Conservation (phyloP, 208 protist genomes). For the Leishmania martiniquensis region DNA sequence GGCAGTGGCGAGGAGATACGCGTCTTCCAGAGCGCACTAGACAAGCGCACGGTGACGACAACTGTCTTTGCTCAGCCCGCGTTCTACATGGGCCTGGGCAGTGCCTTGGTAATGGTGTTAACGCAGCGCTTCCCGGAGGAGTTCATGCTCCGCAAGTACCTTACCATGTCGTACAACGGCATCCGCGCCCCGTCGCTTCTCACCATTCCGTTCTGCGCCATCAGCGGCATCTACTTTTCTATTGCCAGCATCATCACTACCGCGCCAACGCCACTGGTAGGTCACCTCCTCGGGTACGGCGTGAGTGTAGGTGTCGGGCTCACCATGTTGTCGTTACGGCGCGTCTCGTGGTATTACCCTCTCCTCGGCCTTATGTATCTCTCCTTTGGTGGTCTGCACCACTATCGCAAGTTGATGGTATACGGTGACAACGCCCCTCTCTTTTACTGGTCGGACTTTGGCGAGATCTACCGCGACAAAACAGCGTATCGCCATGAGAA, state of each 20-base stretch:
- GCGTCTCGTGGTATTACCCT: slow-evolving; percentile 89
- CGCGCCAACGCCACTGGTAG: slow-evolving; percentile 52
- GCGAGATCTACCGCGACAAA: slow-evolving; percentile 41
- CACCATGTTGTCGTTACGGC: slow-evolving; percentile 67
- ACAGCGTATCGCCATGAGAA: slow-evolving; percentile 12
- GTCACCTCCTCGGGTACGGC: slow-evolving; percentile 72
- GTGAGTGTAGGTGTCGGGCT: slow-evolving; percentile 71
- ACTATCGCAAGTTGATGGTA: slow-evolving; percentile 89
- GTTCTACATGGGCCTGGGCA: slow-evolving; percentile 80
- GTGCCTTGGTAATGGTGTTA: slow-evolving; percentile 76
- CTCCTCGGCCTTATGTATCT: slow-evolving; percentile 78
- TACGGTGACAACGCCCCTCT: slow-evolving; percentile 86
- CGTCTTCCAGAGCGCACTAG: slow-evolving; percentile 81
- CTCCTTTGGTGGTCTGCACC: slow-evolving; percentile 82
- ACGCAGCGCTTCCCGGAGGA: slow-evolving; percentile 85
- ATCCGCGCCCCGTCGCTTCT: slow-evolving; percentile 72
- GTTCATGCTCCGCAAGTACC: slow-evolving; percentile 70
- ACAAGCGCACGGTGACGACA: slow-evolving; percentile 67
- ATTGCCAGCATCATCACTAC: slow-evolving; percentile 72
- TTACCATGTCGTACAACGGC: slow-evolving; percentile 85
- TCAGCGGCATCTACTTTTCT: slow-evolving; percentile 72
- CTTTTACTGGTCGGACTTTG: slow-evolving; percentile 80
- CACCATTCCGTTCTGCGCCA: slow-evolving; percentile 79
- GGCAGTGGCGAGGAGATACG: slow-evolving; percentile 57
- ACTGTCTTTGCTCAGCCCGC: slow-evolving; percentile 82